These are phyloP conservation scores for Rutstroemia sp. DNA, from an alignment of 2,329 filamentous ascomycete species.

Conservation along the genomic window DNA sequence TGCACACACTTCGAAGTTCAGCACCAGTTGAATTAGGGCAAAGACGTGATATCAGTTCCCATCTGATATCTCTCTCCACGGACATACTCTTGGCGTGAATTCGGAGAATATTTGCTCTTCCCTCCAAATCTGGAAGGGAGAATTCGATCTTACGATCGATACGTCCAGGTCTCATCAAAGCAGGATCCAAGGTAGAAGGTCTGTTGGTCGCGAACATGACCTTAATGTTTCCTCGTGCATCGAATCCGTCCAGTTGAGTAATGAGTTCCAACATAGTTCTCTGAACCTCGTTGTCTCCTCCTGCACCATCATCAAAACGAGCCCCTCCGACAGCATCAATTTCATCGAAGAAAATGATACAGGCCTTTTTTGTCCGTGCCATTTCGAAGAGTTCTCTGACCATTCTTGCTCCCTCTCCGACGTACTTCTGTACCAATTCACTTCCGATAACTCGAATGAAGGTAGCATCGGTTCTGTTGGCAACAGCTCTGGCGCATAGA, in stretches of 20 bases:
- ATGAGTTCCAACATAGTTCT: slow-evolving; percentile 97
- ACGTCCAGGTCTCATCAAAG: slow-evolving; percentile 91
- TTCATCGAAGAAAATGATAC: slow-evolving; percentile 99
- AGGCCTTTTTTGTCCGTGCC: slow-evolving; percentile 98
- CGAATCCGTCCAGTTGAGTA: slow-evolving; percentile 93
- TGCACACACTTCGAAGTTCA: slow-evolving; percentile 91
- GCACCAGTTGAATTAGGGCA: slow-evolving; percentile 97
- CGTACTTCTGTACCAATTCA: slow-evolving; percentile 97
- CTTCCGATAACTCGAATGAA: slow-evolving; percentile 98
- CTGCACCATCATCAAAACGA: slow-evolving; percentile 92
- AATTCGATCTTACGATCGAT: slow-evolving; percentile 99
- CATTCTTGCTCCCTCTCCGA: slow-evolving; percentile 97
- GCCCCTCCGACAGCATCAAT: slow-evolving; percentile 94
- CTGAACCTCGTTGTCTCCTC: slow-evolving; percentile 96
- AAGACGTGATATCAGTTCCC: slow-evolving; percentile 94
- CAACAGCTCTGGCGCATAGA: slow-evolving; percentile 91
- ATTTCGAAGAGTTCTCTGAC: slow-evolving; percentile 98
- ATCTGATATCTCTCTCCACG: slow-evolving; percentile 95
- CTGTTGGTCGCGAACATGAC: slow-evolving; percentile 99
- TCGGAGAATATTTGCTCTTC: slow-evolving; percentile 91
- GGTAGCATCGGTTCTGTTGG: slow-evolving; percentile 95
- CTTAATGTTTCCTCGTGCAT: slow-evolving; percentile 96
- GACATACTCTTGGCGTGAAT: slow-evolving; percentile 99
- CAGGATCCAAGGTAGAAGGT: slow-evolving; percentile 91
- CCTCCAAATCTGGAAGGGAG: slow-evolving; percentile 92